Evolutionary conservation across 2,329 filamentous ascomycete genomes (phyloP), one percentile per base, ranked within the genome.

Genomic region (Clarireedia monteithiana): DNA sequence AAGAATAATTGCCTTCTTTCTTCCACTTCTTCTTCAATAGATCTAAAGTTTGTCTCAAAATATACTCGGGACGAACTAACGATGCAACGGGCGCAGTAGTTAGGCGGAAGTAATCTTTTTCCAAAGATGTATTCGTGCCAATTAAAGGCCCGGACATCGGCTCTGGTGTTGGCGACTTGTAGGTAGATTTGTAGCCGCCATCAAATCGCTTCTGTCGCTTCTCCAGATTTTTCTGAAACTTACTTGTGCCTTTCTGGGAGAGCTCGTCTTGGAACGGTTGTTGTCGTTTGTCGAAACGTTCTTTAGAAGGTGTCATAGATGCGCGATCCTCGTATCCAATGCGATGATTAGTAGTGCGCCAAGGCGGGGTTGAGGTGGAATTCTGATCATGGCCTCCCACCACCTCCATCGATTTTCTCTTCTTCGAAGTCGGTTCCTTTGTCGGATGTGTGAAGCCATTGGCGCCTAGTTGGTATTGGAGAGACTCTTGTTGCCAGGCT

Each of bases 1-100:
- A 99, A 64, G 84, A 85, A 73, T 99, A 99, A 74, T 97, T 96
- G 74, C 85, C 86, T 66, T 96, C 91, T 64, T 85, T 83, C 69
- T 85, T 88, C 94, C 94, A 99, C 74, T 95, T 97, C 75, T 86
- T 88, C 77, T 95, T 95, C 61, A 99, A 76, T 49, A 95, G 75
- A 64, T 95, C 89, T 71, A 99, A 74, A 5, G 92, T 91, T 73
- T 94, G 85, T 63, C 86, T 84, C 61, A 99, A 75, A 23, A 99
- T 77, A 49, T 74, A 74, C 68, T 95, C 79, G 23, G 94, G 94
- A 47, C 94, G 91, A 50, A 99, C 94, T 65, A 86, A 86, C 67
- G 91, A 87, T 55, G 91, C 85, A 62, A 95, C 89, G 36, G 94
- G 94, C 49, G 91, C 86, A 34, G 91, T 85, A 17, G 92, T 99